A percentile compares a stretch with the other conserved stretches of the same genome.
These are phyloP conservation scores for Chlamydomonas incerta DNA, from an alignment of 139 green algal species.

Conservation along the genomic window DNA sequence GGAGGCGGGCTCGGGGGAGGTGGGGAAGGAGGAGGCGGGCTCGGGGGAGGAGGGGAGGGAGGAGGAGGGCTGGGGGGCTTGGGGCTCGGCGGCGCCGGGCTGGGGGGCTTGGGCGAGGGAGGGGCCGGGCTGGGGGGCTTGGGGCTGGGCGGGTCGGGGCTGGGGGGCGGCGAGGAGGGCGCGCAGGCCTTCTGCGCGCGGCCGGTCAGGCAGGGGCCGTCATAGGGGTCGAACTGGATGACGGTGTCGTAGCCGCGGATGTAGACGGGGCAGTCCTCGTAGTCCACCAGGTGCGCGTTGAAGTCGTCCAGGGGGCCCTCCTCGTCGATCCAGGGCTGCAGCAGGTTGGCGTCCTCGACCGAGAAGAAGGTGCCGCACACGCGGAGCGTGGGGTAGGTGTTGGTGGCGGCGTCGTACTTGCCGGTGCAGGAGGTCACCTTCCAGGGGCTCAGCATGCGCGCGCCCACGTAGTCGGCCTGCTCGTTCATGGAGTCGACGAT, in stretches of 20 bases:
- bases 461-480: not conserved
- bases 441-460: not conserved
- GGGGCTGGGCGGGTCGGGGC: not conserved
- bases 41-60: not conserved
- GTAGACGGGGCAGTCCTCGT: not conserved
- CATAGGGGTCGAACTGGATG: not conserved
- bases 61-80: not conserved
- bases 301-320: not conserved
- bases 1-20: not conserved
- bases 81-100: not conserved
- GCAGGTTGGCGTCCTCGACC: not conserved
- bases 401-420: not conserved
- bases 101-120: not conserved
- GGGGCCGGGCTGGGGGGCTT: not conserved
- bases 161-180: slow-evolving; percentile 5
- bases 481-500: not conserved
- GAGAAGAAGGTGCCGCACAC: not conserved
- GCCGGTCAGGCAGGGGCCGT: not conserved
- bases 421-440: not conserved
- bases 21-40: not conserved
- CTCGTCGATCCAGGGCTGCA: not conserved
- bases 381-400: not conserved
- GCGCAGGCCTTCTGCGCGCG: not conserved
- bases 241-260: not conserved
- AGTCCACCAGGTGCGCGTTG: too few relatives aligned